phyloP scores from a whole-genome alignment of 1,139 yeast genomes.

The Suhomyces terraborum region DNA sequence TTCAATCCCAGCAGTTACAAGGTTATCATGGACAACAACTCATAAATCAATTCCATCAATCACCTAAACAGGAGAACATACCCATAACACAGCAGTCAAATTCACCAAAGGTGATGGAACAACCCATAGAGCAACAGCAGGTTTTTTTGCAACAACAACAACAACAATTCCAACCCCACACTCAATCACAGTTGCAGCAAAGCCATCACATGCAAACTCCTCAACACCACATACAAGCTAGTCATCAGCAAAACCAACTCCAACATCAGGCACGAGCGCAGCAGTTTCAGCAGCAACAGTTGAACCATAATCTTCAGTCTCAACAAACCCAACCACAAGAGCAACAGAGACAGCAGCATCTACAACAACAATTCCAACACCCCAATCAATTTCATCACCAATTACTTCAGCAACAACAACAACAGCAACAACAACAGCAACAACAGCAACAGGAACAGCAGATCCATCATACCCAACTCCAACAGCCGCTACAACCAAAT shows the following conservation, averaged over 20 bases:
- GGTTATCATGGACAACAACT: conserved; percentile 17
- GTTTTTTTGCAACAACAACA: conserved; percentile 12
- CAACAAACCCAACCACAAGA: background rate
- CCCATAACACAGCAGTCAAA: conserved; percentile 8
- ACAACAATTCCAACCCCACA: conserved; percentile 20
- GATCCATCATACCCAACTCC: background rate
- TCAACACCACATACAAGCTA: background rate
- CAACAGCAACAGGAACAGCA: background rate
- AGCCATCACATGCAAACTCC: background rate
- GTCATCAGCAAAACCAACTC: background rate
- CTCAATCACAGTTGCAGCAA: conserved; percentile 12
- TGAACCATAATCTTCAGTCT: background rate
- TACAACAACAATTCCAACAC: background rate
- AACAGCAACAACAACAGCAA: background rate
- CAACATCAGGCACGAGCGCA: background rate
- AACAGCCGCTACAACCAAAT: too few species aligned
- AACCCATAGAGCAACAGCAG: conserved; percentile 20
- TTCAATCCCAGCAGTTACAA: conserved; percentile 5
- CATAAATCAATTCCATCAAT: conserved; percentile 13
- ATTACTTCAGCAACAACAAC: background rate
- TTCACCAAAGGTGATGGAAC: conserved; percentile 10
- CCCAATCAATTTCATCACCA: too few species aligned
- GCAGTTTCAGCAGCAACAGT: background rate
- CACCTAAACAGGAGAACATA: conserved; percentile 11
- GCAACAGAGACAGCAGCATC: background rate